Evolutionary conservation across 164 flowering plant genomes (phyloP).

Genomic region (Dillenia turbinata): DNA sequence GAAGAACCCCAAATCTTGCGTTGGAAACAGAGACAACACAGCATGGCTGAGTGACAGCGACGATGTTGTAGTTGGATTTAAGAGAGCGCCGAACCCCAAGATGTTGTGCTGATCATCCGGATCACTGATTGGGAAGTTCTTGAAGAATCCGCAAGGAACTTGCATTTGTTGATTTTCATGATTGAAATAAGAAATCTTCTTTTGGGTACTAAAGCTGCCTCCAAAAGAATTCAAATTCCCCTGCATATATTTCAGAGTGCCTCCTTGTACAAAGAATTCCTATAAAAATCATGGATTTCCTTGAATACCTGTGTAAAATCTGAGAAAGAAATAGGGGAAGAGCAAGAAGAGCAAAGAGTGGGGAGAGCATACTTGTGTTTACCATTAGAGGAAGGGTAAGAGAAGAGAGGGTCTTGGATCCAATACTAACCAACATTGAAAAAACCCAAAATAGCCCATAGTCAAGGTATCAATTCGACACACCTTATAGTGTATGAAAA

Average conservation of each 20-base stretch:
- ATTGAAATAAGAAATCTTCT: conserved; percentile 56
- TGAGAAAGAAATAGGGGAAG: conserved; percentile 70
- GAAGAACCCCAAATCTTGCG: too few species aligned
- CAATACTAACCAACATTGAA: too few species aligned
- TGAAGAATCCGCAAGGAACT: conserved; percentile 86
- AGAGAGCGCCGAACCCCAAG: too few species aligned
- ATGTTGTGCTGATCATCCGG: too few species aligned
- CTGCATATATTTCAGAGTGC: conserved; percentile 40
- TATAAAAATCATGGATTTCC: conserved; percentile 42
- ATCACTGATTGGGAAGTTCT: conserved; percentile 49
- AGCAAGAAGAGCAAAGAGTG: conserved; percentile 67
- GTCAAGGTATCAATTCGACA: too few species aligned
- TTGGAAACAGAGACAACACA: too few species aligned
- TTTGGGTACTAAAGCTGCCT: conserved; percentile 58
- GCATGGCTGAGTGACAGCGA: too few species aligned
- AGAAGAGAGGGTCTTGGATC: conserved; percentile 63
- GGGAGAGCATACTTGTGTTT: conserved; percentile 81
- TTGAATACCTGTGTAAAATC: conserved; percentile 60
- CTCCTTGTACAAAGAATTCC: conserved; percentile 34
- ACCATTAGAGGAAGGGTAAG: conserved; percentile 76
- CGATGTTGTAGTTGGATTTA: too few species aligned
- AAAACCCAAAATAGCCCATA: too few species aligned
- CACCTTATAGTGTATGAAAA: too few species aligned
- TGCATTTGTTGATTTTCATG: conserved; percentile 24
- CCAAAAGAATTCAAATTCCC: conserved; percentile 41